A percentile compares a stretch with the other conserved stretches of the same genome.
Conservation (phyloP, 2,329 filamentous ascomycete species). For the Apiospora malaysiana region DNA sequence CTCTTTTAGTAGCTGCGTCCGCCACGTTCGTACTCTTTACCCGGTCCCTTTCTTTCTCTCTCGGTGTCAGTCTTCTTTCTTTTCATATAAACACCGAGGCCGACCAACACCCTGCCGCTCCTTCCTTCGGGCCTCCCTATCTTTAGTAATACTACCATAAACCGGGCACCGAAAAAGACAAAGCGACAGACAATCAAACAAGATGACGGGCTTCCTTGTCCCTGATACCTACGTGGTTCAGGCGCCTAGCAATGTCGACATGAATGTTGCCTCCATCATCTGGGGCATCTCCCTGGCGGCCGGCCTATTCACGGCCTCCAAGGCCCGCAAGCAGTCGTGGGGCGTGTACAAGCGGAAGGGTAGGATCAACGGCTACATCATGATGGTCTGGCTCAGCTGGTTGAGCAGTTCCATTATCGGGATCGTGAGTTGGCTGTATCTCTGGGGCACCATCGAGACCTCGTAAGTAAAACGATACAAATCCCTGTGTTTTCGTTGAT, state of each 20-base stretch:
- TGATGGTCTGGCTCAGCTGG: constrained; percentile 44
- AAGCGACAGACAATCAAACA: neutral
- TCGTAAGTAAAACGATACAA: neutral
- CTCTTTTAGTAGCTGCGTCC: neutral
- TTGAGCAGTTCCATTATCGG: constrained; percentile 35
- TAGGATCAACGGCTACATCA: constrained; percentile 38
- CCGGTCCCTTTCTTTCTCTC: neutral
- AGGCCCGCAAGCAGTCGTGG: constrained; percentile 38
- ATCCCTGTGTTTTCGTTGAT: neutral
- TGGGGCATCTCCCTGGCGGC: constrained; percentile 40
- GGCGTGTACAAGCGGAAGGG: constrained; percentile 33
- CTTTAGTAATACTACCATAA: neutral
- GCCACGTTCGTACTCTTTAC: neutral
- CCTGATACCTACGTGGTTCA: constrained; percentile 3
- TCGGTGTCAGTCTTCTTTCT: neutral
- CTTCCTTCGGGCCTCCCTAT: neutral
- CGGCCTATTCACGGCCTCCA: constrained; percentile 36
- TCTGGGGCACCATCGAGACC: constrained; percentile 14
- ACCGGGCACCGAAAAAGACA: neutral
- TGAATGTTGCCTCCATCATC: constrained; percentile 39
- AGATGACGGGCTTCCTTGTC: constrained; percentile 4
- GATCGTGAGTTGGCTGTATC: constrained; percentile 37
- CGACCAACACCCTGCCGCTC: neutral
- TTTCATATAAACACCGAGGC: neutral
- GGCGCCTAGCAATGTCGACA: constrained; percentile 27